Conservation (phyloP, 768 basidiomycete species). For the Macrolepiota dolichaula region DNA sequence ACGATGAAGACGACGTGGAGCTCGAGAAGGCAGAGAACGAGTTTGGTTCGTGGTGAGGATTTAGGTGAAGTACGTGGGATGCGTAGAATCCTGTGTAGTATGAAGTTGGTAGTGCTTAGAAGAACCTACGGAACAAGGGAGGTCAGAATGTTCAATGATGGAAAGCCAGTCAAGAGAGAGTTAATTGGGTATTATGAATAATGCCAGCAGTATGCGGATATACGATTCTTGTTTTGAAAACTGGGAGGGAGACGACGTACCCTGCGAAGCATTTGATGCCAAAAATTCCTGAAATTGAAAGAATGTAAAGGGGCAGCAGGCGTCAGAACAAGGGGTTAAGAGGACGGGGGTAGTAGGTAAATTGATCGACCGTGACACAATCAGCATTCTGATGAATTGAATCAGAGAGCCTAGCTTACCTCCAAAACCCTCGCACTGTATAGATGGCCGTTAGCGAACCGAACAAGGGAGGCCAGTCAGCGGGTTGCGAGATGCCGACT, state of each 20-base stretch:
- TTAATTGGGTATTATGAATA: background rate
- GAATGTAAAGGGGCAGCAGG: background rate
- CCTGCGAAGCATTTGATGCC: slow-evolving; percentile 35
- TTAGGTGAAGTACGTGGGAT: slow-evolving; percentile 23
- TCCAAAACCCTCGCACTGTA: slow-evolving; percentile 37
- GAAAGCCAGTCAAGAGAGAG: background rate
- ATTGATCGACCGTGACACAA: background rate
- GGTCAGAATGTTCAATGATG: background rate
- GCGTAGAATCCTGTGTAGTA: slow-evolving; percentile 21
- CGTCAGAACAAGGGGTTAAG: background rate
- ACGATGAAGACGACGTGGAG: slow-evolving; percentile 25
- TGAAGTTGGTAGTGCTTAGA: background rate
- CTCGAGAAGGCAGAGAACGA: slow-evolving; percentile 13
- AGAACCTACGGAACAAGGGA: background rate
- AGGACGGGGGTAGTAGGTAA: background rate
- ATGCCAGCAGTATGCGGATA: no score
- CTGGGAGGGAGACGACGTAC: slow-evolving; percentile 20
- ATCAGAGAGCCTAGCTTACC: slow-evolving; percentile 22
- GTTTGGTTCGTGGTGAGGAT: slow-evolving; percentile 16
- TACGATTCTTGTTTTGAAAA: no score
- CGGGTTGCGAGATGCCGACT: slow-evolving; percentile 24
- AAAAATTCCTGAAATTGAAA: slow-evolving; percentile 15
- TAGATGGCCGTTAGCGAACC: slow-evolving; percentile 30
- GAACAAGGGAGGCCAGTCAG: slow-evolving; percentile 37
- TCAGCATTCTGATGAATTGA: background rate